Evolutionary conservation across 2,329 filamentous ascomycete genomes (phyloP).

Genomic region (Acarospora socialis): DNA sequence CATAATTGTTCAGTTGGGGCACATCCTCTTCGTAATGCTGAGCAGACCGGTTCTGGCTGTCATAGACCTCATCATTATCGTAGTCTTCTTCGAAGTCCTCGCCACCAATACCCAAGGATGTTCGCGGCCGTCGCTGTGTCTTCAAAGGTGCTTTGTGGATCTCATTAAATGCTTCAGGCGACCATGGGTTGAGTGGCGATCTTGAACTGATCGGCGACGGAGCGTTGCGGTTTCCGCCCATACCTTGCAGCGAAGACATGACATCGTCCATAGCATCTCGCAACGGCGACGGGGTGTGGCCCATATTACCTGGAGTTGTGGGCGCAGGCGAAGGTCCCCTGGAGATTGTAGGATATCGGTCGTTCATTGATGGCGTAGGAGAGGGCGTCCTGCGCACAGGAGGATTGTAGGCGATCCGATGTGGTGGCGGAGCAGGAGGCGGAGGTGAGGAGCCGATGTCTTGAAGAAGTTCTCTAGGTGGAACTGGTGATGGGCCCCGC

Average conservation of each 20-base stretch:
- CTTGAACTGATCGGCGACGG: conserved; percentile 40
- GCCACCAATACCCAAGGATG: conserved; percentile 55
- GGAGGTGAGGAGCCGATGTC: conserved; percentile 55
- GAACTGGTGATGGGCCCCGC: conserved; percentile 11
- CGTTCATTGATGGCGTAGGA: conserved; percentile 26
- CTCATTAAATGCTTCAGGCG: conserved; percentile 68
- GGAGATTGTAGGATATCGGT: conserved; percentile 24
- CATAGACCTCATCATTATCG: conserved; percentile 44
- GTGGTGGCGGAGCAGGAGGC: conserved; percentile 70
- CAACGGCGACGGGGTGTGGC: conserved; percentile 76
- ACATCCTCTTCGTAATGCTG: conserved; percentile 38
- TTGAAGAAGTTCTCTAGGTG: conserved; percentile 9
- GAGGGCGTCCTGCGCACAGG: conserved; percentile 14
- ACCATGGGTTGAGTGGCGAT: conserved; percentile 62
- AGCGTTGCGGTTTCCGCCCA: conserved; percentile 39
- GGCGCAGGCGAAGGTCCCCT: conserved; percentile 35
- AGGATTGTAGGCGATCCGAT: conserved; percentile 42
- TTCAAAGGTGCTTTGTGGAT: conserved; percentile 13
- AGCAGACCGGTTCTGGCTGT: conserved; percentile 40
- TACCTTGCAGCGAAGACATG: conserved; percentile 84
- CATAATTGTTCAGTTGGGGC: conserved; percentile 70
- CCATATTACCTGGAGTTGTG: conserved; percentile 49
- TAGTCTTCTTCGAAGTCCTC: conserved; percentile 29
- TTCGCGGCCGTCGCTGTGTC: conserved; percentile 44
- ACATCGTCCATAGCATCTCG: conserved; percentile 96